Base-by-base conservation (phyloP, 352 stramenopile genomes). In the Globisporangium barbulae region DNA sequence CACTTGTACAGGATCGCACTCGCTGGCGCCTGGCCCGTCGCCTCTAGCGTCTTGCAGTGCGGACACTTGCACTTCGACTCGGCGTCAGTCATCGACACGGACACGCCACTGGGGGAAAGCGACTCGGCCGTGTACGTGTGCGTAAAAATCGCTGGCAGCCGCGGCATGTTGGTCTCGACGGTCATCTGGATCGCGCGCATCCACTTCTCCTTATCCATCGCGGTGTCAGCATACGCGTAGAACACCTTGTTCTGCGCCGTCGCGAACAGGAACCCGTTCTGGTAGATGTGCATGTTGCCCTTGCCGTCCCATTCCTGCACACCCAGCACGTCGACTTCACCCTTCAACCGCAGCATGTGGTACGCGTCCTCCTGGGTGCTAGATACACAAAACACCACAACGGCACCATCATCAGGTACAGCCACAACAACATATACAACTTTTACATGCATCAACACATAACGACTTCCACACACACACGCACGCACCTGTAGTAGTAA, bases 261-360 rank as follows among this genome's bases (percentile, higher is more conserved):
- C 15, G 85, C 87, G 63, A 96, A 96, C 8, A 97, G 65, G 61
- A 97, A 95, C 4, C 90, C 90, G 66, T 93, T 76, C 61, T 89
- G 75, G 67, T 97, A 97, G 60, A 94, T 96, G 78, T 96, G 87
- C 82, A 94, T 95, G 69, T 95, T 95, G 63, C 87, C 90, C 69
- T 96, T 95, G 62, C 90, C 90, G 62, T 97, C 90, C 90, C 90
- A 97, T 60, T 96, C 87, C 68, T 96, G 89, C 19, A 95, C 90
- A 19, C 89, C 90, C 21, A 97, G 67, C 33, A 97, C 87, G 65
- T 97, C 86, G 25, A 94, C 88, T 57, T 95, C 83, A 54, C 85
- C 83, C 65, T 95, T 94, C 47, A 95, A 72, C 7, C 83, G 82
- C 61, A 96, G 78, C 82, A 94, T 92, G 63, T 93, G 84, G 66